Conservation (phyloP, 805 yeast species). For the Groenewaldozyma salmanticensis region DNA sequence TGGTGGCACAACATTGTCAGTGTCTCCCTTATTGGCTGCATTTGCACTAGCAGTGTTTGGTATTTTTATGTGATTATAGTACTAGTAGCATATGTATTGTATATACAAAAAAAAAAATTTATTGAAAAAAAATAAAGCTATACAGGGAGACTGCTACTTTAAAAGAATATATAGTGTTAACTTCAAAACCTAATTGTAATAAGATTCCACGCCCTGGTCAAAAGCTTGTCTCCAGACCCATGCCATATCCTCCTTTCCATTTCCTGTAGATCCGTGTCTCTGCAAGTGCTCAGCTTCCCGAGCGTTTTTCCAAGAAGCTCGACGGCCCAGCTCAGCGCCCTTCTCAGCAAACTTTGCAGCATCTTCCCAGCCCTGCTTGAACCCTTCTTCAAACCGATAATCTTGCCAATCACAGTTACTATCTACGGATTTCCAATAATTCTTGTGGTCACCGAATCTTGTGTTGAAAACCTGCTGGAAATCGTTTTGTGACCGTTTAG, state of each 20-base stretch:
- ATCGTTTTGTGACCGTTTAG: slow-evolving; percentile 10
- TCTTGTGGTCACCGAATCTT: slow-evolving; percentile 38
- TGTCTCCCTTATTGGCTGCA: not conserved
- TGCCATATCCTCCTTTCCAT: slow-evolving; percentile 27
- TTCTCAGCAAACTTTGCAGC: slow-evolving; percentile 55
- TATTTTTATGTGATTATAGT: no score
- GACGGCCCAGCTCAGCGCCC: slow-evolving; percentile 66
- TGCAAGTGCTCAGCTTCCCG: slow-evolving; percentile 54
- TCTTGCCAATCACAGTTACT: slow-evolving; percentile 61
- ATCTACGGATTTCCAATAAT: slow-evolving; percentile 60
- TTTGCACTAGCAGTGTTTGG: not conserved
- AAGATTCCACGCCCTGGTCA: slow-evolving; percentile 44
- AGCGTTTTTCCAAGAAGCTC: slow-evolving; percentile 54
- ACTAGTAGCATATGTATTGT: no score
- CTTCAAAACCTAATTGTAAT: no score
- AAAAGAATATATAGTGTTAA: no score
- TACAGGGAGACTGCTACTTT: no score
- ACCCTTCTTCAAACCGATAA: slow-evolving; percentile 74
- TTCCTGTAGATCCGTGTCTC: slow-evolving; percentile 39
- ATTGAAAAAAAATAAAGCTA: no score
- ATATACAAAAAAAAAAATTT: no score
- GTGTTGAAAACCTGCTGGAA: slow-evolving; percentile 33
- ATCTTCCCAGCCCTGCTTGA: slow-evolving; percentile 67
- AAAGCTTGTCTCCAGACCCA: slow-evolving; percentile 95
- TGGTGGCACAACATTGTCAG: not conserved